Conservation (phyloP, 1,139 yeast genomes). For the Hyphopichia burtonii region DNA sequence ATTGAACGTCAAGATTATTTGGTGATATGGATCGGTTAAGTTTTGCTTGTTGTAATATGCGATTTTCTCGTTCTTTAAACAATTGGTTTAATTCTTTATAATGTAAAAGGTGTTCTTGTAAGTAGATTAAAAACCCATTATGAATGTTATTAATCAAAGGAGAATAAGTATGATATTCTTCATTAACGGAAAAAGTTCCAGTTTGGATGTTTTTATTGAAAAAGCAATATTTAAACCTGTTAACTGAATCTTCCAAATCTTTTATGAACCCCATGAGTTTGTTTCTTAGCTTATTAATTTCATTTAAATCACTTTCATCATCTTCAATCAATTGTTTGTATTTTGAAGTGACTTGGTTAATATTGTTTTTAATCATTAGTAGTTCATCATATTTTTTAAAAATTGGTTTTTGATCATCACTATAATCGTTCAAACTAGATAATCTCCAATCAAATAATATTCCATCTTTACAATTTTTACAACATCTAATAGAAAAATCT, state of each 20-base stretch:
- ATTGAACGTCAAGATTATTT: not conserved
- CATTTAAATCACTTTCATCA: slow-evolving; percentile 9
- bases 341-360: slow-evolving; percentile 29
- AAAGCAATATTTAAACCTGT: slow-evolving; percentile 24
- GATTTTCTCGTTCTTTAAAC: slow-evolving; percentile 22
- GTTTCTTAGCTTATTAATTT: slow-evolving; percentile 23
- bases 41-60: not conserved
- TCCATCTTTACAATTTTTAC: slow-evolving; percentile 64
- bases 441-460: slow-evolving; percentile 59
- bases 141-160: slow-evolving; percentile 33
- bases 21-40: not conserved
- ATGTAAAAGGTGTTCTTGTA: slow-evolving; percentile 33
- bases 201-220: slow-evolving; percentile 14
- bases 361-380: slow-evolving; percentile 31
- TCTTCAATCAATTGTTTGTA: slow-evolving; percentile 15
- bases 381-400: slow-evolving; percentile 33
- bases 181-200: slow-evolving; percentile 15
- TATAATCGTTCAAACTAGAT: slow-evolving; percentile 25
- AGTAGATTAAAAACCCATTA: slow-evolving; percentile 30
- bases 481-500: slow-evolving; percentile 43
- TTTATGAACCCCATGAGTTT: slow-evolving; percentile 29
- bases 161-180: slow-evolving; percentile 12
- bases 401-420: slow-evolving; percentile 12
- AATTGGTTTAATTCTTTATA: slow-evolving; percentile 28
- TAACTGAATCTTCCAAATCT: slow-evolving; percentile 31